Evolutionary conservation across 116 monocot genomes (phyloP), one percentile per base, ranked within the genome.

Genomic region (Iris pallida): DNA sequence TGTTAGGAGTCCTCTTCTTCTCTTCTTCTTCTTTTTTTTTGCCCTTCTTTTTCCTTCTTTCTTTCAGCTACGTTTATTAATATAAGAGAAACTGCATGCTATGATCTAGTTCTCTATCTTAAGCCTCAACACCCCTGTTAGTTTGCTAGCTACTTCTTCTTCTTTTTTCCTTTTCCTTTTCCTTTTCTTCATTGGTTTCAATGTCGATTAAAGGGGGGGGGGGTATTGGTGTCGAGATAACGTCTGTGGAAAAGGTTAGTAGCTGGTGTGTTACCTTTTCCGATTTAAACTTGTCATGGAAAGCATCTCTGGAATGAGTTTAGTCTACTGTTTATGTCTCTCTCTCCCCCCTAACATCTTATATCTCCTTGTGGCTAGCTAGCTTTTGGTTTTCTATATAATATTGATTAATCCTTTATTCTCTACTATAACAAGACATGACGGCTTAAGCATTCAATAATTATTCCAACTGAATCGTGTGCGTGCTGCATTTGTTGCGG

Each of bases 151-250:
- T 72, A 57, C 45, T 73, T 72, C 20, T 61, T 10, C 8, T 56
- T n/a, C 20, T 57, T 58, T 8, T 43, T 57, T 7, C 6, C 9
- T 2, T 64, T 64, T 56, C 44, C 7, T 64, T 55, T 10, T 17
- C 11, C 63, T 16, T 53, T 70, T 40, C 65, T 46, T 57, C 17
- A 14, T 57, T 16, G 57, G 57, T 17, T 57, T 57, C 19, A 16
- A 46, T 76, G 79, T 79, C 64, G 55, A 72, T 30, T 78, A 79
- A 79, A 79, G 73, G 68, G 60, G 53, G 72, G 73, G 68, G 60
- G 53, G 72, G 61, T 52, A 41, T 11, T 48, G 45, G 64, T 63
- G 45, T 67, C 66, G 40, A 53, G 53, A 9, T 17, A 42, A 43
- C 42, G 49, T 61, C 45, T 64, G 64, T 66, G 53, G 60, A 45